These are phyloP conservation scores for Irpex sp. DNA, from an alignment of 1,284 basidiomycete genomes.

Conservation along the genomic window DNA sequence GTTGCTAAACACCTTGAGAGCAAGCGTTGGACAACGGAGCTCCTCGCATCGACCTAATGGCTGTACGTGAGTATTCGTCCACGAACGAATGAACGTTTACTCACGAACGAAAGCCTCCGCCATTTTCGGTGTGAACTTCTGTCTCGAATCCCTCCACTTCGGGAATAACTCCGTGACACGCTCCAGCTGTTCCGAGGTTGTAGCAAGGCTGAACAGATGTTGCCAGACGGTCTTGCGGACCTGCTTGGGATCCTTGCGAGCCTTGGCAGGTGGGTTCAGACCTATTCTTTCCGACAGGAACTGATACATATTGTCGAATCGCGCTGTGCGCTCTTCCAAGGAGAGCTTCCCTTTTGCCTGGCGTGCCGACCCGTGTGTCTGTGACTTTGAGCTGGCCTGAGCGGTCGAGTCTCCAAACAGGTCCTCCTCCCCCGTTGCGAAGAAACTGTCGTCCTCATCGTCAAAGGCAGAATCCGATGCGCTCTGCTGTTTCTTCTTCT, in stretches of 20 bases:
- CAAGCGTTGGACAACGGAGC: slow-evolving; percentile 49
- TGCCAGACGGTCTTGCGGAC: slow-evolving; percentile 37
- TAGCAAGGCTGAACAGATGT: slow-evolving; percentile 47
- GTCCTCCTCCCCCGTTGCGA: not conserved
- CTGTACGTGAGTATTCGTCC: slow-evolving; percentile 15
- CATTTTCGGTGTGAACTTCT: slow-evolving; percentile 35
- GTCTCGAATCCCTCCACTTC: slow-evolving; percentile 41
- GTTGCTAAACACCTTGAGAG: slow-evolving; percentile 57
- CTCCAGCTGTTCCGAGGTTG: slow-evolving; percentile 41
- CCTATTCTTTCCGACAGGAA: slow-evolving; percentile 26
- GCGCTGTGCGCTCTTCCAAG: slow-evolving; percentile 18
- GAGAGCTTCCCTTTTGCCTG: slow-evolving; percentile 8
- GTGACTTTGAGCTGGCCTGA: not conserved
- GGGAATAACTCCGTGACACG: slow-evolving; percentile 42
- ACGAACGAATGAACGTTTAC: slow-evolving; percentile 16
- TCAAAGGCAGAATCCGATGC: not conserved
- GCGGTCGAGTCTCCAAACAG: not conserved
- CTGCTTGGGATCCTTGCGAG: slow-evolving; percentile 16
- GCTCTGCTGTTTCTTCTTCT: not conserved
- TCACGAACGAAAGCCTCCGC: slow-evolving; percentile 46
- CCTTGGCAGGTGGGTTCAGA: slow-evolving; percentile 10
- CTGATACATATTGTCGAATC: slow-evolving; percentile 25
- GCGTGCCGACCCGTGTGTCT: not conserved
- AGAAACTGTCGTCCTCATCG: not conserved
- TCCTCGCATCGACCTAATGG: slow-evolving; percentile 50